Conservation (phyloP, 495 filamentous ascomycete species). For the Lophium mytilinum region DNA sequence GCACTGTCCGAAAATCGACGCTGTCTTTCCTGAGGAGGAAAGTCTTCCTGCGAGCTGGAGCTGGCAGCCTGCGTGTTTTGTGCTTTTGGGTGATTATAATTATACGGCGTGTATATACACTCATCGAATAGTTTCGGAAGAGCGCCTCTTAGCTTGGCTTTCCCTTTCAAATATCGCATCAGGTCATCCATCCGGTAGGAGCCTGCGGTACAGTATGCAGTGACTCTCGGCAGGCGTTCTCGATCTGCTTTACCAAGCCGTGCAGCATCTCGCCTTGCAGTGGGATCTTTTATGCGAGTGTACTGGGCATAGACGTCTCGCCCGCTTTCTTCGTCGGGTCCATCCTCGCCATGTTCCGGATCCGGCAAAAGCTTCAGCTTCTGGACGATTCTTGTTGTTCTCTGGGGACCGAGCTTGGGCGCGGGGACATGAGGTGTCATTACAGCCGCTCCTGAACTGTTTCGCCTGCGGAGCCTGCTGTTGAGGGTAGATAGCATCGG, state of each 20-base stretch:
- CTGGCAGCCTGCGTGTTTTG: conserved; percentile 7
- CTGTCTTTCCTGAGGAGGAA: conserved; percentile 38
- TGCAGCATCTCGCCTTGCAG: conserved; percentile 85
- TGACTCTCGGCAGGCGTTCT: conserved; percentile 78
- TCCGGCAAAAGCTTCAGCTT: conserved; percentile 93
- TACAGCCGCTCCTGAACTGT: conserved; percentile 66
- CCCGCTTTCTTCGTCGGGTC: conserved; percentile 76
- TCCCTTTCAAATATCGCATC: conserved; percentile 80
- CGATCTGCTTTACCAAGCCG: conserved; percentile 88
- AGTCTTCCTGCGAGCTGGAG: conserved; percentile 22
- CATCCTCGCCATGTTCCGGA: conserved; percentile 71
- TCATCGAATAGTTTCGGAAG: conserved; percentile 91
- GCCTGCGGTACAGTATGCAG: conserved; percentile 91
- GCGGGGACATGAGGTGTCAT: conserved; percentile 38
- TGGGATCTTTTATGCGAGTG: conserved; percentile 93
- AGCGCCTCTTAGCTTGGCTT: conserved; percentile 62
- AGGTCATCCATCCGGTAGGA: conserved; percentile 80
- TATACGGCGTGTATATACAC: conserved; percentile 90
- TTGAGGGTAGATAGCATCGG: conserved; percentile 75
- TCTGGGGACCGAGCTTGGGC: conserved; percentile 84
- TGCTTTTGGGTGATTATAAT: conserved; percentile 42
- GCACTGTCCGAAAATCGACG: conserved; percentile 37
- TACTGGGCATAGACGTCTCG: conserved; percentile 93
- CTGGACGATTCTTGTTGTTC: conserved; percentile 90
- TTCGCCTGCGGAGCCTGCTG: conserved; percentile 74